Conservation (phyloP, 1,284 basidiomycete genomes). For the Apiotrichum domesticum region DNA sequence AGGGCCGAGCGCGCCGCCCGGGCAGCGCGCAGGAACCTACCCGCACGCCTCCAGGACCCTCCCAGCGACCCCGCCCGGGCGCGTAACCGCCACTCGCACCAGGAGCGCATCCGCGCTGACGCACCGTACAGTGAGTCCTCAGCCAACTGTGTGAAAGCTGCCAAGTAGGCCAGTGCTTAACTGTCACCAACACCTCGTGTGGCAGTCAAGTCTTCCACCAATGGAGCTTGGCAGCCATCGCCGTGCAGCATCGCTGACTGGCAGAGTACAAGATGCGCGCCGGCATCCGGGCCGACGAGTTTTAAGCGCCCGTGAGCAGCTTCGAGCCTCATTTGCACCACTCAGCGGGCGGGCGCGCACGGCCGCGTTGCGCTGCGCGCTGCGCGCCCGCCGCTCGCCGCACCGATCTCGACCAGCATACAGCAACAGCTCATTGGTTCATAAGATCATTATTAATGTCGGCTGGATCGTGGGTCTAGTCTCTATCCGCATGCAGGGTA, state of each 20-base stretch:
- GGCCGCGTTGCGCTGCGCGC: too few species aligned
- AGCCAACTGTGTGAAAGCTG: background rate
- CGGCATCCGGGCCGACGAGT: conserved; percentile 43
- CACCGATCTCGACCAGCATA: background rate
- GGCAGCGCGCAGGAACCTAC: background rate
- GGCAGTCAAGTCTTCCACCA: too few species aligned
- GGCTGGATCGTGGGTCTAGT: background rate
- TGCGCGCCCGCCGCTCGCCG: too few species aligned
- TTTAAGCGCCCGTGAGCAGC: conserved; percentile 13
- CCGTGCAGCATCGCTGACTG: background rate
- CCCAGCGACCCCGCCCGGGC: conserved; percentile 13
- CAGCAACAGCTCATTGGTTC: background rate
- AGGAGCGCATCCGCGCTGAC: conserved; percentile 37
- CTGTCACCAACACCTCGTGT: background rate
- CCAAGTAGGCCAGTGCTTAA: background rate
- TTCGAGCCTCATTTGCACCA: background rate
- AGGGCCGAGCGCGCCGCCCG: conserved; percentile 2
- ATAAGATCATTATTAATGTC: background rate
- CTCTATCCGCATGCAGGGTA: conserved; percentile 3
- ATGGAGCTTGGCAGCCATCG: background rate
- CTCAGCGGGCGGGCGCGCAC: background rate
- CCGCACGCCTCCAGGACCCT: background rate
- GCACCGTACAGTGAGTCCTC: conserved; percentile 45
- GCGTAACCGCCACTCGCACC: conserved; percentile 1
- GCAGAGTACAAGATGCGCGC: conserved; percentile 27